phyloP scores from a whole-genome alignment of 768 basidiomycete species.

The Chalciporus chontae region DNA sequence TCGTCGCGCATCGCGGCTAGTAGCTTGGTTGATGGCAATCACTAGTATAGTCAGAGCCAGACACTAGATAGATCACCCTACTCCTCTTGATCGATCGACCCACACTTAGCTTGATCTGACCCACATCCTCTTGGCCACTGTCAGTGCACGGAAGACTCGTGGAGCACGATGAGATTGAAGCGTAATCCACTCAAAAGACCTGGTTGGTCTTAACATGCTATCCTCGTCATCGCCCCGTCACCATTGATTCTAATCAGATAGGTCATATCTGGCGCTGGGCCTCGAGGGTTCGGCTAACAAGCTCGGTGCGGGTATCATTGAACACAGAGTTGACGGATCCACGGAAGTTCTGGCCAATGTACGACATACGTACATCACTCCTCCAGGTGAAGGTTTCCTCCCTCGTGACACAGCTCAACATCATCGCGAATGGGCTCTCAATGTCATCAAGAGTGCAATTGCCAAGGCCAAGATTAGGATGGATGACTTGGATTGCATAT shows the following conservation, averaged over 20 bases:
- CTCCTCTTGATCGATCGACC: no score
- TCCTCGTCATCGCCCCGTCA: slow-evolving; percentile 8
- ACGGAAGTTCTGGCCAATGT: slow-evolving; percentile 85
- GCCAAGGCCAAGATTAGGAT: slow-evolving; percentile 64
- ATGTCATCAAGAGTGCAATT: slow-evolving; percentile 76
- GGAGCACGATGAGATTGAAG: slow-evolving; percentile 17
- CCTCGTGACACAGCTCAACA: slow-evolving; percentile 94
- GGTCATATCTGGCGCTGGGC: slow-evolving; percentile 82
- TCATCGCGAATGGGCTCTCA: slow-evolving; percentile 89
- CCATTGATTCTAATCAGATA: slow-evolving; percentile 40
- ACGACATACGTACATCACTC: slow-evolving; percentile 98
- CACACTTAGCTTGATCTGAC: background rate
- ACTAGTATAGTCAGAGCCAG: no score
- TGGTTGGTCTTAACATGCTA: slow-evolving; percentile 23
- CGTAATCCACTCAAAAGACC: slow-evolving; percentile 29
- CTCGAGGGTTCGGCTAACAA: slow-evolving; percentile 99
- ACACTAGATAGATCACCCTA: no score
- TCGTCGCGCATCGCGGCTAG: no score
- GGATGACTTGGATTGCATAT: slow-evolving; percentile 88
- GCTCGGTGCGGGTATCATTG: slow-evolving; percentile 89
- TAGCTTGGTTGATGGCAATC: no score
- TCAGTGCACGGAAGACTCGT: slow-evolving; percentile 21
- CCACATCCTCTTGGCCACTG: slow-evolving; percentile 1
- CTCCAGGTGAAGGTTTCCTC: slow-evolving; percentile 96
- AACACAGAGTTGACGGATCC: slow-evolving; percentile 70